Conservation (phyloP, 2,329 filamentous ascomycete genomes). For the Chaetomium sp. region DNA sequence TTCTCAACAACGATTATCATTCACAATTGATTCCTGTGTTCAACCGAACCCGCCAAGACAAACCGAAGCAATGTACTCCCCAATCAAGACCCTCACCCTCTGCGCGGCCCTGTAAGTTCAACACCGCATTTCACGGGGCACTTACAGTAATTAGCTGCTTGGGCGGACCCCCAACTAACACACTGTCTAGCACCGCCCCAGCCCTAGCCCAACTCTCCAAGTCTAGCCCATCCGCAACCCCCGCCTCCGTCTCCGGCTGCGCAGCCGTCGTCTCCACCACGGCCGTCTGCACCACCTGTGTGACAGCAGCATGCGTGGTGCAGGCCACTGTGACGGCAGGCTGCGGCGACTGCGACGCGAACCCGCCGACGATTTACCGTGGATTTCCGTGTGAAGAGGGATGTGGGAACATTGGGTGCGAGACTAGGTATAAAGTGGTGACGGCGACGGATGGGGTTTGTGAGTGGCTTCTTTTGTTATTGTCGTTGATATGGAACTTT, state of each 20-base stretch:
- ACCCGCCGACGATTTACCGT: constrained; percentile 15
- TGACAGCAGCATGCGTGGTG: constrained; percentile 18
- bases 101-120: constrained; percentile 7
- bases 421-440: constrained; percentile 16
- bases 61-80: not conserved
- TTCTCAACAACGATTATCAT: not conserved
- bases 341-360: constrained; percentile 15
- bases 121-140: not conserved
- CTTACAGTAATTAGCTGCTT: not conserved
- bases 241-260: constrained; percentile 16
- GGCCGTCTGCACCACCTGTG: constrained; percentile 20
- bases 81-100: not conserved
- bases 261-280: constrained; percentile 20
- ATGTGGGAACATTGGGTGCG: constrained; percentile 18
- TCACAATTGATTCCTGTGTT: not conserved
- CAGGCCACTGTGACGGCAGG: constrained; percentile 17
- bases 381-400: constrained; percentile 17
- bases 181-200: too few species aligned
- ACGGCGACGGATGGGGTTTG: constrained; percentile 6
- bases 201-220: constrained; percentile 1
- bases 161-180: too few species aligned
- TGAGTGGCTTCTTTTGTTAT: not conserved
- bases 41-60: not conserved
- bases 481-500: too few species aligned
- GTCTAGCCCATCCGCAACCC: not conserved